Evolutionary conservation across 371 early-diverging fungal genomes (phyloP).

Genomic region (Funneliformis caledonium): DNA sequence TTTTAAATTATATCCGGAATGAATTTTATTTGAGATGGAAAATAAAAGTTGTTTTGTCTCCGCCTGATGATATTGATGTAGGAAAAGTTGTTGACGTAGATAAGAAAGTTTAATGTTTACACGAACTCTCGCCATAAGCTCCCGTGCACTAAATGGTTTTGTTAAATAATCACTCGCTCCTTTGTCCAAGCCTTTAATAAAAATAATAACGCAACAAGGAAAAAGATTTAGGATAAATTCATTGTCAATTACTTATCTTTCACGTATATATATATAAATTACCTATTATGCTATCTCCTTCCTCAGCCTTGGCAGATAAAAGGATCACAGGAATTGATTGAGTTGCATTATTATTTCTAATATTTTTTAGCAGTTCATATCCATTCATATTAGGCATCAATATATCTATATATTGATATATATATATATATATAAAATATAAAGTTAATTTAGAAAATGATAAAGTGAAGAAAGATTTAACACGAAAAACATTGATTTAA

Average conservation of each 20-base stretch:
- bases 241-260: not conserved
- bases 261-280: not conserved
- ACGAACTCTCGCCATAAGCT: slow-evolving; percentile 55
- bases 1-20: slow-evolving; percentile 45
- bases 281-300: slow-evolving; percentile 53
- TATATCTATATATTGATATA: slow-evolving; percentile 44
- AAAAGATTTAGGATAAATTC: not conserved
- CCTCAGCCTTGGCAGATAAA: slow-evolving; percentile 54
- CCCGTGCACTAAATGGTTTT: slow-evolving; percentile 57
- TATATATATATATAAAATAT: not conserved
- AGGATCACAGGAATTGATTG: slow-evolving; percentile 55
- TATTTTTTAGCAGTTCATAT: slow-evolving; percentile 47
- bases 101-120: slow-evolving; percentile 50
- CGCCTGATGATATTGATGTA: slow-evolving; percentile 46
- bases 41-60: slow-evolving; percentile 50
- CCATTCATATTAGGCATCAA: slow-evolving; percentile 62
- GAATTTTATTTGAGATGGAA: slow-evolving; percentile 48
- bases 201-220: not conserved
- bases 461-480: too few relatives aligned
- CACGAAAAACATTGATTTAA: not conserved
- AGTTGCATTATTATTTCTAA: slow-evolving; percentile 46
- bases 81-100: slow-evolving; percentile 49
- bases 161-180: slow-evolving; percentile 56
- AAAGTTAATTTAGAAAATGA: not conserved
- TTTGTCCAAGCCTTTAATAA: slow-evolving; percentile 46